These are phyloP conservation scores for Flaveria sonorensis DNA, from an alignment of 129 eudicot genomes.

Conservation along the genomic window DNA sequence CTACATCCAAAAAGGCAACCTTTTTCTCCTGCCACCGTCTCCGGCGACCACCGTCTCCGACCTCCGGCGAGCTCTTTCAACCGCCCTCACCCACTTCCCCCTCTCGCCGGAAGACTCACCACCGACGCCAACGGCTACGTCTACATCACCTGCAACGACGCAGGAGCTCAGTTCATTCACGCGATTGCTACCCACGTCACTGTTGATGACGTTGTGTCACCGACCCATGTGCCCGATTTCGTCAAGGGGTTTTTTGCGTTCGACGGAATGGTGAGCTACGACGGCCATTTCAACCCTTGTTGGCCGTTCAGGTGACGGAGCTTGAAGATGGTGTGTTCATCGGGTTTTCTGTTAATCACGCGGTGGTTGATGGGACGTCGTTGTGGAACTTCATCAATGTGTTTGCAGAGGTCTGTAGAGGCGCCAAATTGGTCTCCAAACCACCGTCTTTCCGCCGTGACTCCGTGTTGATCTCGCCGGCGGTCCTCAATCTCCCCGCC, in stretches of 20 bases:
- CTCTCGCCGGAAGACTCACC: slow-evolving; percentile 72
- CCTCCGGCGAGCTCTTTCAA: slow-evolving; percentile 46
- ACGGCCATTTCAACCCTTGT: slow-evolving; percentile 61
- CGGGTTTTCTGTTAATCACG: slow-evolving; percentile 74
- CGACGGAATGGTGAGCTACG: slow-evolving; percentile 60
- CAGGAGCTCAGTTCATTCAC: slow-evolving; percentile 66
- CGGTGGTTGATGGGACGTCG: slow-evolving; percentile 82
- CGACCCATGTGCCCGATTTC: slow-evolving; percentile 48
- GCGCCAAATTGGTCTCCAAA: slow-evolving; percentile 38
- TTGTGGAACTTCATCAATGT: slow-evolving; percentile 80
- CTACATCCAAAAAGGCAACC: slow-evolving; percentile 80
- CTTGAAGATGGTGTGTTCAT: slow-evolving; percentile 69
- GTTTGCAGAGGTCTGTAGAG: slow-evolving; percentile 64
- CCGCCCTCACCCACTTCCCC: slow-evolving; percentile 53
- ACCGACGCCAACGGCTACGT: slow-evolving; percentile 64
- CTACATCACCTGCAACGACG: slow-evolving; percentile 69
- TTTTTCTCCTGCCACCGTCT: slow-evolving; percentile 60
- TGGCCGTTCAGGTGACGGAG: slow-evolving; percentile 79
- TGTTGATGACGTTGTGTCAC: slow-evolving; percentile 41
- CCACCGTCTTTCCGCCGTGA: slow-evolving; percentile 57
- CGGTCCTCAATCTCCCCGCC: slow-evolving; percentile 54
- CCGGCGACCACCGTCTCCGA: slow-evolving; percentile 24
- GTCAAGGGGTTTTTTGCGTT: slow-evolving; percentile 60
- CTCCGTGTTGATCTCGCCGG: slow-evolving; percentile 58
- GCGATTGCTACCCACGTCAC: slow-evolving; percentile 44